Conservation (phyloP, 2,329 filamentous ascomycete genomes). For the Epichloe hybrida region DNA sequence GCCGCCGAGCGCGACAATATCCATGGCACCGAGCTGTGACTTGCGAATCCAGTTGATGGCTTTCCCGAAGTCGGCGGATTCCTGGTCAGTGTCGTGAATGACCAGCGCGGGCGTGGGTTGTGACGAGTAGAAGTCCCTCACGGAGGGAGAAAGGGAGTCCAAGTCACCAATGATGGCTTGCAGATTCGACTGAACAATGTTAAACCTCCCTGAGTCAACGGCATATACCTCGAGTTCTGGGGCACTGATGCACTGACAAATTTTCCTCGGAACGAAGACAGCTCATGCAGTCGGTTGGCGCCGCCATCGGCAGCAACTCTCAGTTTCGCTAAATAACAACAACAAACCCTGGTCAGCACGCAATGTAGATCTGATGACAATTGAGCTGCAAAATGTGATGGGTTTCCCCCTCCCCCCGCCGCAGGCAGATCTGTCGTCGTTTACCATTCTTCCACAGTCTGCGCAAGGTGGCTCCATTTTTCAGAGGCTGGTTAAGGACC, state of each 20-base stretch:
- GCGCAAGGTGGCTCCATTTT: constrained; percentile 31
- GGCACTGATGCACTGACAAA: constrained; percentile 21
- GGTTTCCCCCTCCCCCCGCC: no score
- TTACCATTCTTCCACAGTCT: constrained; percentile 36
- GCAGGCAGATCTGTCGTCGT: constrained; percentile 8
- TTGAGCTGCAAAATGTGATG: no score
- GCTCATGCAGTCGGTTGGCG: constrained; percentile 57
- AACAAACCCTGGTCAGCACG: background rate
- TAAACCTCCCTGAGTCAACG: background rate
- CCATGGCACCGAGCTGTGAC: constrained; percentile 22
- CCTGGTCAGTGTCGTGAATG: constrained; percentile 62
- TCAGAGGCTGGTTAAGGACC: constrained; percentile 38
- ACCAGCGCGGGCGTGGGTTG: constrained; percentile 40
- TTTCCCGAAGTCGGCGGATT: constrained; percentile 87
- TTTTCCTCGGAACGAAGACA: constrained; percentile 28
- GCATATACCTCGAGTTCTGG: background rate
- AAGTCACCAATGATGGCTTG: constrained; percentile 78
- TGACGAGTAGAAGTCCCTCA: constrained; percentile 52
- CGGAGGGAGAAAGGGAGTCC: constrained; percentile 60
- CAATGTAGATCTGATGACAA: no score
- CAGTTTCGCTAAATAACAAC: constrained; percentile 38
- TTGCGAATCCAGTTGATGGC: constrained; percentile 48
- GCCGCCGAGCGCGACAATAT: constrained; percentile 74
- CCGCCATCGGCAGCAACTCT: constrained; percentile 83
- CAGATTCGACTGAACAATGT: constrained; percentile 36